Base-by-base conservation (phyloP, 176 grass and related monocot genomes). In the Oryza glaberrima region DNA sequence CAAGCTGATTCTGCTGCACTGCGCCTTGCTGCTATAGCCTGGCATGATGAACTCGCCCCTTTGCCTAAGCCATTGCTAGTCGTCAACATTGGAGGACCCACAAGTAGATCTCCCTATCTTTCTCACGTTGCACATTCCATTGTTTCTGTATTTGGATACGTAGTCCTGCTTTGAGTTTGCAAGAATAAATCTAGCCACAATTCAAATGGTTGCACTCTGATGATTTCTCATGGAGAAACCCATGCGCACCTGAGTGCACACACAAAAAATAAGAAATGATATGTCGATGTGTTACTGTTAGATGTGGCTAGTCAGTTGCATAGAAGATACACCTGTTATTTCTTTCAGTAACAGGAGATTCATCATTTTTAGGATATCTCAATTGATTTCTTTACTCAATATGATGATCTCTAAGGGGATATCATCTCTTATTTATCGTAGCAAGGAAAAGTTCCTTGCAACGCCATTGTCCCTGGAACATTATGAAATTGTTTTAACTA, bases 41-140 rank as follows among this genome's bases (percentile, higher is more conserved):
- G 96, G 96, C 91, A 98, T 71, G 96, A 92, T 88, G 96, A 95
- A 82, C 91, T 98, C 35, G 91, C 85, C 20, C 96, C 96, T 76
- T 82, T 92, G 63, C 87, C 91, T 71, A 98, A 98, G 70, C 96
- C 96, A 45, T 87, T 98, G 70, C 89, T 98, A 19, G 64, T 98
- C 80, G 84, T 95, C 46, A 98, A 94, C 68, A 88, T 98, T 69
- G 93, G 93, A 69, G 96, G 93, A 67, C 89, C 93, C 49, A 94
- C 91, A 71, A 85, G 96, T 98, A 91, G 70, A 65, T 67, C 56
- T 77, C 54, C 58, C 46, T 63, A 35, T 66, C 79, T 79, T 84
- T n/a, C 66, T 58, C 65, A 67, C 54, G n/a, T 22, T 70, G 47
- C 30, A 69, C 63, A 30, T 64, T 9, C 43, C 35, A 1, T 48